Evolutionary conservation across 2,329 filamentous ascomycete species (phyloP).

Genomic region (Pestalotiopsis sp.): DNA sequence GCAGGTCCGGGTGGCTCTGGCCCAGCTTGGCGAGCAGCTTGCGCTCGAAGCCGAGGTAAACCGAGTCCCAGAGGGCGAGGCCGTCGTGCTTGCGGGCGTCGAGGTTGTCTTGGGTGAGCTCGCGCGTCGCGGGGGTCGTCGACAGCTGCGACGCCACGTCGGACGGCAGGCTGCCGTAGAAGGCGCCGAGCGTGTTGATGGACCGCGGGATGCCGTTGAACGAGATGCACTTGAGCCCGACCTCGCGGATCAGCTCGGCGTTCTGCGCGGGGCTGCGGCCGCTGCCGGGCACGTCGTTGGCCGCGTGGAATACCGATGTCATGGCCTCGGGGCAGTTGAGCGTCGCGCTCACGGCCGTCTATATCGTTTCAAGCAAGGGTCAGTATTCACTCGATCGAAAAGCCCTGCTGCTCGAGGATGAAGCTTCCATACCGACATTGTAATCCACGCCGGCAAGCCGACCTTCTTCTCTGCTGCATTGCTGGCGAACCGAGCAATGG

Average conservation of each 20-base stretch:
- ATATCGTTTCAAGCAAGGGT: background rate
- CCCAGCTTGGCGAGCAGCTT: conserved; percentile 75
- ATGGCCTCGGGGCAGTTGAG: conserved; percentile 84
- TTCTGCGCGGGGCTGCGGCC: conserved; percentile 43
- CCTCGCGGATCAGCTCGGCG: conserved; percentile 75
- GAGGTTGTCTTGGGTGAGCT: conserved; percentile 55
- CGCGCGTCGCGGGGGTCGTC: conserved; percentile 55
- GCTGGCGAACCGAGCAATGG: conserved; percentile 66
- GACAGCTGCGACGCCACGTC: conserved; percentile 57
- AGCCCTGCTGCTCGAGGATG: too few species aligned
- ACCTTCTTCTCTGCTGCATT: conserved; percentile 60
- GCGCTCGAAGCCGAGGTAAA: conserved; percentile 74
- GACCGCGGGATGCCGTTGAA: conserved; percentile 83
- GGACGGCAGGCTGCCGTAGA: conserved; percentile 64
- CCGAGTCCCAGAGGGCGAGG: conserved; percentile 70
- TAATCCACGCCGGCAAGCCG: conserved; percentile 37
- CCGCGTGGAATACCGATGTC: conserved; percentile 60
- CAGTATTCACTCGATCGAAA: background rate
- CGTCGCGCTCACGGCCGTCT: conserved; percentile 83
- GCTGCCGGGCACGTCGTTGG: conserved; percentile 31
- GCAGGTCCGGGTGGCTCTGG: conserved; percentile 78
- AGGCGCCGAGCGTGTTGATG: conserved; percentile 80
- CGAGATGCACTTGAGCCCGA: conserved; percentile 76
- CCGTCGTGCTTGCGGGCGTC: conserved; percentile 60
- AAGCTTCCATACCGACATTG: conserved; percentile 31